Evolutionary conservation across 2,329 filamentous ascomycete species (phyloP).

Genomic region (Didymella keratinophila): DNA sequence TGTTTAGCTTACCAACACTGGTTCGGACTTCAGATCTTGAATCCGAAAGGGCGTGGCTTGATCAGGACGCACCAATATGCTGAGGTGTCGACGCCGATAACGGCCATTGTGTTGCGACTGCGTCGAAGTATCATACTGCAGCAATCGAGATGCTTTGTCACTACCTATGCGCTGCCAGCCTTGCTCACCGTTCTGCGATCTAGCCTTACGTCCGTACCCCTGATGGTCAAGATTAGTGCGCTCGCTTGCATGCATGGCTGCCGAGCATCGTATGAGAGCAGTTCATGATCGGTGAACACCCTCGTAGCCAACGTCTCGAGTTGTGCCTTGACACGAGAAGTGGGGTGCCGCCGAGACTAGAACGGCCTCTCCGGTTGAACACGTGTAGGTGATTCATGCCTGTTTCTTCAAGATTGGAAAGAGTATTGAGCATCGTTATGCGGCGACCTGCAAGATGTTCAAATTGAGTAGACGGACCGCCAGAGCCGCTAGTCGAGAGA

Average conservation of each 20-base stretch:
- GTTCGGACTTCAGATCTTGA: neutral
- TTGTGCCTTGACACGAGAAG: constrained; percentile 5
- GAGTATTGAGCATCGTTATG: neutral
- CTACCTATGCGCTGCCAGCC: constrained; percentile 10
- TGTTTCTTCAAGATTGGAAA: constrained; percentile 5
- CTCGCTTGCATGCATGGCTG: constrained; percentile 18
- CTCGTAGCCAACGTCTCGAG: constrained; percentile 7
- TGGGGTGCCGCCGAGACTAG: constrained; percentile 6
- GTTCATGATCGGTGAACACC: constrained; percentile 21
- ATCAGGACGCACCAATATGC: neutral
- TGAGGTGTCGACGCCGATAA: neutral
- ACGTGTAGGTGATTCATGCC: constrained; percentile 8
- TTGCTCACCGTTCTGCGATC: constrained; percentile 14
- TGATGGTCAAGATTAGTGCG: constrained; percentile 8
- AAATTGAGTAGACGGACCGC: neutral
- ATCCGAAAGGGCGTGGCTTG: neutral
- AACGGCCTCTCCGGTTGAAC: constrained; percentile 12
- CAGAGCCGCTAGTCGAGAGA: neutral
- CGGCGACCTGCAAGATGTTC: constrained; percentile 4
- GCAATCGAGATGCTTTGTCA: constrained; percentile 10
- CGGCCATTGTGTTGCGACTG: neutral
- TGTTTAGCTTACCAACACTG: neutral
- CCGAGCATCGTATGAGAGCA: constrained; percentile 19
- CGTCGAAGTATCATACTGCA: constrained; percentile 5
- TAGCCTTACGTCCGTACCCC: constrained; percentile 11